A percentile compares a stretch with the other conserved stretches of the same genome.
Conservation (phyloP, 257 asterid genomes). For the Forsythia suspensa region DNA sequence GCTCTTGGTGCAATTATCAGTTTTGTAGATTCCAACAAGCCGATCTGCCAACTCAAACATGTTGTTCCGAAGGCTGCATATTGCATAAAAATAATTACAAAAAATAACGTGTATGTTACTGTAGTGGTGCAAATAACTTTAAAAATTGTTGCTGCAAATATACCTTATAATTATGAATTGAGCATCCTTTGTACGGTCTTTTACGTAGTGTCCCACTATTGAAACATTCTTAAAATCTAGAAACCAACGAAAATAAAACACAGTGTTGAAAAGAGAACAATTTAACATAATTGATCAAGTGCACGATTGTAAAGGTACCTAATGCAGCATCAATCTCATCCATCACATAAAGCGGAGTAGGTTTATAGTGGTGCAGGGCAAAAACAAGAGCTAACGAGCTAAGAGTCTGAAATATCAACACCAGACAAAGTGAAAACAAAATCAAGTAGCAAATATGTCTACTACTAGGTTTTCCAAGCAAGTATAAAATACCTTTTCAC, state of each 20-base stretch:
- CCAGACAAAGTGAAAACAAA: neutral
- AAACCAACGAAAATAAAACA: neutral
- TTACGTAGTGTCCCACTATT: constrained; percentile 95
- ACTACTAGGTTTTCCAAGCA: neutral
- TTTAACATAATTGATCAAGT: neutral
- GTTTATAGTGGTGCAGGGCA: constrained; percentile 98
- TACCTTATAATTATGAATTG: constrained; percentile 96
- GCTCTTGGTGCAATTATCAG: constrained; percentile 98
- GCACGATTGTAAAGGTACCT: constrained; percentile 39
- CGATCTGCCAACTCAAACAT: constrained; percentile 97
- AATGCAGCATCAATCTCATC: constrained; percentile 98
- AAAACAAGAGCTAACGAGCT: constrained; percentile 98
- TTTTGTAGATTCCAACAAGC: constrained; percentile 89
- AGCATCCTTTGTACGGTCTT: constrained; percentile 99
- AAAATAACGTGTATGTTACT: neutral
- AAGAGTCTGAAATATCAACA: constrained; percentile 64
- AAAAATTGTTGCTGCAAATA: neutral
- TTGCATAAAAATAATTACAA: neutral
- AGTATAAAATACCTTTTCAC: constrained; percentile 73
- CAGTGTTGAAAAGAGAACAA: neutral
- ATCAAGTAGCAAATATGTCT: neutral
- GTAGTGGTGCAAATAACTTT: neutral
- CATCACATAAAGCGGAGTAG: constrained; percentile 97
- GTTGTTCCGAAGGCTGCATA: constrained; percentile 84
- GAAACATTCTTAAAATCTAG: constrained; percentile 97